These are phyloP conservation scores for Graphium sp. DNA, from an alignment of 2,329 filamentous ascomycete genomes.

Conservation along the genomic window DNA sequence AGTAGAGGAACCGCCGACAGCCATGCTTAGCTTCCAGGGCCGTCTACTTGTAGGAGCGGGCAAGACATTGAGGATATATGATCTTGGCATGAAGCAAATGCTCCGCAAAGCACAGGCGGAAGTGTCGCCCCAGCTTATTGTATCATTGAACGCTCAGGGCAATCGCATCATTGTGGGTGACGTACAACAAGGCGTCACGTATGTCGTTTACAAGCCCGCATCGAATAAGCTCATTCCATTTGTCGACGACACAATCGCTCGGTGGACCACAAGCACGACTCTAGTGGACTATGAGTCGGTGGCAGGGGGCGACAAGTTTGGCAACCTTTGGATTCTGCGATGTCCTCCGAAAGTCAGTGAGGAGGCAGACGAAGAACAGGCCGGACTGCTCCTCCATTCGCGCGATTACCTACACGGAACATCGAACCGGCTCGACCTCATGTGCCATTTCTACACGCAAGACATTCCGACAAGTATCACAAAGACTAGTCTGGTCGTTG, in stretches of 20 bases:
- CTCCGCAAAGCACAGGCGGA: constrained; percentile 80
- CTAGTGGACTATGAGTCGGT: constrained; percentile 98
- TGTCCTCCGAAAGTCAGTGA: constrained; percentile 74
- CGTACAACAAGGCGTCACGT: constrained; percentile 80
- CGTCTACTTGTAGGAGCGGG: constrained; percentile 76
- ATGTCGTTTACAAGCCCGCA: constrained; percentile 82
- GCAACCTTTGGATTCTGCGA: constrained; percentile 85
- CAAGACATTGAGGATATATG: constrained; percentile 69
- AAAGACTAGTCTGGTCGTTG: constrained; percentile 79
- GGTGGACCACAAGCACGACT: constrained; percentile 79
- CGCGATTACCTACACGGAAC: constrained; percentile 81
- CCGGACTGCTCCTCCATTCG: constrained; percentile 80
- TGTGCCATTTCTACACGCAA: constrained; percentile 79
- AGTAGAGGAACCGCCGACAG: constrained; percentile 73
- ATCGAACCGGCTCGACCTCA: constrained; percentile 66
- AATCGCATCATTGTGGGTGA: constrained; percentile 86
- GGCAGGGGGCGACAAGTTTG: constrained; percentile 93
- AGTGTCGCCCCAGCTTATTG: constrained; percentile 67
- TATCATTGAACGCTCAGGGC: constrained; percentile 76
- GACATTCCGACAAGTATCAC: constrained; percentile 84
- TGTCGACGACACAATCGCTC: constrained; percentile 71
- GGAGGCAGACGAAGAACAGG: constrained; percentile 81
- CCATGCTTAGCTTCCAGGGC: constrained; percentile 87
- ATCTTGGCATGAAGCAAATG: constrained; percentile 82
- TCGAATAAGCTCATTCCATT: constrained; percentile 90